These are phyloP conservation scores for Zygosaccharomyces pseudobailii DNA, from an alignment of 1,139 yeast species.

Conservation along the genomic window DNA sequence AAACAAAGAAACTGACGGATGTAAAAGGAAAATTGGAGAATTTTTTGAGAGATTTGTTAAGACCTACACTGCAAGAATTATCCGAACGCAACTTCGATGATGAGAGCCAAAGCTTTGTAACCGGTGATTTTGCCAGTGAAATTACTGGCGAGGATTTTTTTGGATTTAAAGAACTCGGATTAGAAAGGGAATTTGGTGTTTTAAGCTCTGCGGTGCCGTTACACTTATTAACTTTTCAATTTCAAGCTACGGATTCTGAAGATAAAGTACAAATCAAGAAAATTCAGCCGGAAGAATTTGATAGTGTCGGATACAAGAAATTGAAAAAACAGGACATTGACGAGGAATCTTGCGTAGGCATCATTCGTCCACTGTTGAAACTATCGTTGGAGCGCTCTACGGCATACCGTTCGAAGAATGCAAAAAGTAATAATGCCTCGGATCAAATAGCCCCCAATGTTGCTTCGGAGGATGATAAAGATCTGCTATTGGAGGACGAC, in stretches of 20 bases:
- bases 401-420: slow-evolving; percentile 40
- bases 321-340: slow-evolving; percentile 48
- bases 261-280: slow-evolving; percentile 44
- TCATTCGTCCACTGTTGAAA: slow-evolving; percentile 51
- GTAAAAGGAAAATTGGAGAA: slow-evolving; percentile 62
- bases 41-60: slow-evolving; percentile 71
- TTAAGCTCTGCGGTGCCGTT: slow-evolving; percentile 83
- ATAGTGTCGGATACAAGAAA: slow-evolving; percentile 45
- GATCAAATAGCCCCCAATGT: slow-evolving; percentile 24
- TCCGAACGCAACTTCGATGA: slow-evolving; percentile 80
- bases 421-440: slow-evolving; percentile 46
- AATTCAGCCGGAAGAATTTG: slow-evolving; percentile 59
- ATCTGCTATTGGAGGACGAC: slow-evolving; percentile 63
- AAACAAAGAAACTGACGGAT: slow-evolving; percentile 63
- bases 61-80: slow-evolving; percentile 75
- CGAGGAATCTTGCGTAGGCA: slow-evolving; percentile 47
- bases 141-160: slow-evolving; percentile 89
- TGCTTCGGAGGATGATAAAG: slow-evolving; percentile 23
- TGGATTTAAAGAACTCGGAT: slow-evolving; percentile 90
- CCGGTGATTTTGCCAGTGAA: slow-evolving; percentile 91
- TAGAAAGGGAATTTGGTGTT: slow-evolving; percentile 90
- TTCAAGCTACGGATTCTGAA: slow-evolving; percentile 57
- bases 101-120: slow-evolving; percentile 86
- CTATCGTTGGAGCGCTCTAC: slow-evolving; percentile 52
- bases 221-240: slow-evolving; percentile 65